Base-by-base conservation (phyloP, 768 basidiomycete species). In the Cytidiella melzeri region DNA sequence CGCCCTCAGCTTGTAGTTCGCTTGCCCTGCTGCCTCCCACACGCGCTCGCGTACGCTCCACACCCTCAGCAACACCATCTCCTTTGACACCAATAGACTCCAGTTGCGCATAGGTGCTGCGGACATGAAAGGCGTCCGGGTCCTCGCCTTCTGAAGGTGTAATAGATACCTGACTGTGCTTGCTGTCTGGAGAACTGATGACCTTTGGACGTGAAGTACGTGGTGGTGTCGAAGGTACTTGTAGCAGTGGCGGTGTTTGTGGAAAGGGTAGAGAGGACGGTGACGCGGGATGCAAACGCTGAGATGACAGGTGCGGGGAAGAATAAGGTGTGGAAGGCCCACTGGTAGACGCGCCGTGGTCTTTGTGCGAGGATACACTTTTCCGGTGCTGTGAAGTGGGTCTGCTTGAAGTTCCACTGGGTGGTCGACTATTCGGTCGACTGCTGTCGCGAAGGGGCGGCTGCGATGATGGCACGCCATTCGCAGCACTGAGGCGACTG, bases 11-110 rank as follows among this genome's bases (percentile, higher is more conserved):
- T 48, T 75, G 71, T 27, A 80, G 56, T 55, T 87, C 84, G 55
- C 78, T 85, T 11, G 72, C 71, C 57, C 76, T 70, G 57, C 72
- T 81, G 18, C 60, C 60, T 45, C 76, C 74, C 54, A 81, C 64
- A 58, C 86, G 73, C 20, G 90, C 87, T 52, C 95, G 77, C 23
- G 94, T 98, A 30, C 92, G 82, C 68, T 98, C 95, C 5, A 95
- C 76, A 30, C 95, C 95, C 56, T 95, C 92, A 58, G 92, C 88
- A 66, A 83, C 91, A 0, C 95, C 95, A 62, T 98, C 95, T 2
- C 94, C 93, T 61, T 81, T 87, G 30, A 97, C 94, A n/a, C 95
- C 95, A 38, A 77, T 77, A 9, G 77, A 69, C 43, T 97, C 92
- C n/a, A 98, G 75, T 54, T 88, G 79, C 0, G 93, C 95, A 62